Conservation (phyloP, 441 rosid genomes). For the Pelargonium fulgidum region DNA sequence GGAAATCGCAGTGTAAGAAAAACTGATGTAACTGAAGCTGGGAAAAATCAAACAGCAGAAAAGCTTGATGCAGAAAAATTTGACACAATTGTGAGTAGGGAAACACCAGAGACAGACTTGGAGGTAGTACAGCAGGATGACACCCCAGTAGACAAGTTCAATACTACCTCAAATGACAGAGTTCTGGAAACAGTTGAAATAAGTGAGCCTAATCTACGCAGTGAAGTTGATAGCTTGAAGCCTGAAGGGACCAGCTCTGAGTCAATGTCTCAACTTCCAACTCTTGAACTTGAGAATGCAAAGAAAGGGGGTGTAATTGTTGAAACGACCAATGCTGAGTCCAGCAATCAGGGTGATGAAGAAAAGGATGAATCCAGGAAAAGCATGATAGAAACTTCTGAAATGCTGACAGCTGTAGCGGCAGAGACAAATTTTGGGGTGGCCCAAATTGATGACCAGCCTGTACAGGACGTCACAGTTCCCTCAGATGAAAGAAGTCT, state of each 20-base stretch:
- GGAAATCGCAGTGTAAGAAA: not conserved
- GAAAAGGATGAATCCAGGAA: not conserved
- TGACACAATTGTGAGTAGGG: not conserved
- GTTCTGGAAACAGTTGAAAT: not conserved
- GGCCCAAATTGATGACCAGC: not conserved
- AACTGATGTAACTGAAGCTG: not conserved
- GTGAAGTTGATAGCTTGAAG: not conserved
- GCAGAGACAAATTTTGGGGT: not conserved
- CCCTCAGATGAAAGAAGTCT: not conserved
- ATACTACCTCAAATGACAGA: not conserved
- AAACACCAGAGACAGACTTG: not conserved
- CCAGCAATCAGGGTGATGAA: not conserved
- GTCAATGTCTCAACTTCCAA: not conserved
- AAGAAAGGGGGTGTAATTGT: not conserved
- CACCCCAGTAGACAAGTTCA: not conserved
- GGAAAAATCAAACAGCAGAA: not conserved
- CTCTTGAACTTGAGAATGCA: not conserved
- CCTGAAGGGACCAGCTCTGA: conserved; percentile 2
- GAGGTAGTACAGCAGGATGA: not conserved
- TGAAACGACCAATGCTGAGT: not conserved
- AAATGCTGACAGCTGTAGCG: not conserved
- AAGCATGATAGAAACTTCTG: not conserved
- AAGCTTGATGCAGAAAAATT: not conserved
- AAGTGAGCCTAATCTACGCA: not conserved
- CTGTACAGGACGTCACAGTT: not conserved